Conservation (phyloP, 345 rosid species). For the Syzygium aqueum region DNA sequence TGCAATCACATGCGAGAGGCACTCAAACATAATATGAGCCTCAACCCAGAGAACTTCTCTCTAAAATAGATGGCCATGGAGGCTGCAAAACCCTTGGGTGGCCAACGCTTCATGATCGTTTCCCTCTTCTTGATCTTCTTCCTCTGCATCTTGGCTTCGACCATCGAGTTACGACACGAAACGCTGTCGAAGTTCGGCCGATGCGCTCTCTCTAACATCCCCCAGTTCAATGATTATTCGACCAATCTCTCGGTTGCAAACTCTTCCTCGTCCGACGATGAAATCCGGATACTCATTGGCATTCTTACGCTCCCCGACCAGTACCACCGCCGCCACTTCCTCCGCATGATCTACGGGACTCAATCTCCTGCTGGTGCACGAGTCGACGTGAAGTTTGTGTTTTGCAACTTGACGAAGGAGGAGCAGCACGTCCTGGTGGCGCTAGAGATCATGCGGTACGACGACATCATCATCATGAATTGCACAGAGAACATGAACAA, state of each 20-base stretch:
- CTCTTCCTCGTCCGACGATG: slow-evolving; percentile 6
- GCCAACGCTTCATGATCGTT: slow-evolving; percentile 29
- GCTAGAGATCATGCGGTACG: slow-evolving; percentile 79
- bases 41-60: slow-evolving; percentile 11
- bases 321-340: slow-evolving; percentile 59
- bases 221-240: slow-evolving; percentile 8
- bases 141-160: slow-evolving; percentile 48
- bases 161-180: slow-evolving; percentile 47
- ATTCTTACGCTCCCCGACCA: slow-evolving; percentile 79
- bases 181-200: slow-evolving; percentile 31
- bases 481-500: slow-evolving; percentile 84
- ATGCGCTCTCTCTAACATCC: slow-evolving; percentile 27
- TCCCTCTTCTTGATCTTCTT: slow-evolving; percentile 53
- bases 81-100: slow-evolving; percentile 6
- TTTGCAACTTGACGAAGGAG: slow-evolving; percentile 83
- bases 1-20: background rate
- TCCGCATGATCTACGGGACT: slow-evolving; percentile 62
- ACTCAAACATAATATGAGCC: background rate
- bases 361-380: slow-evolving; percentile 30
- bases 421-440: slow-evolving; percentile 78
- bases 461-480: slow-evolving; percentile 67
- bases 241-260: background rate
- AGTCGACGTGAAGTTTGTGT: slow-evolving; percentile 81
- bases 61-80: background rate
- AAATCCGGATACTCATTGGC: slow-evolving; percentile 63